Evolutionary conservation across 2,329 filamentous ascomycete species (phyloP), one percentile per base, ranked within the genome.

Genomic region (Aspergillus vadensis): DNA sequence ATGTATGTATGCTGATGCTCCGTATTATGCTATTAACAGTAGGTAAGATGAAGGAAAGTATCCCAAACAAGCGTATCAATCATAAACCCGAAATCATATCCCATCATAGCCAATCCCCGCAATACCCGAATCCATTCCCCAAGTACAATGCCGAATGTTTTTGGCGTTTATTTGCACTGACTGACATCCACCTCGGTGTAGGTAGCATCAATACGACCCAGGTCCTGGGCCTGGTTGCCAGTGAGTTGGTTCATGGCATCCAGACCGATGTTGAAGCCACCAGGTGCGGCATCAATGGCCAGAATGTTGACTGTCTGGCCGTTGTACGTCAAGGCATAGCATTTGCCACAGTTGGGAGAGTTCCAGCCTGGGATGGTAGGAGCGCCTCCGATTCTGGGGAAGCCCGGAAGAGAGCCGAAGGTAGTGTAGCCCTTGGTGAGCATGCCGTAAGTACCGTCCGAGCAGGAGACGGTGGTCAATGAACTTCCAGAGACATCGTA

Each of bases 401-500:
- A 83, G 23, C 67, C 70, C 14, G 81, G 77, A 32, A 84, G 68
- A 8, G 71, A 66, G 57, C 76, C 79, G 60, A 82, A 80, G 4
- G 77, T 82, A 2, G 50, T 65, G 62, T 70, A 77, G 51, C 72
- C 74, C 52, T 71, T 68, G 8, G 19, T 57, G 10, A 70, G 51
- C 17, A 79, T 70, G 21, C 76, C 76, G 58, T 76, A 70, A 32
- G 38, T 21, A 6, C 76, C 76, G 57, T 77, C 66, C 10, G 75
- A 77, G 67, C 77, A 79, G 51, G 72, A 30, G 48, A 92, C 82
- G 5, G 70, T 74, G 36, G 76, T 80, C 57, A 93, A 74, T 48
- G 84, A 80, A 60, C 86, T 83, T 61, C 66, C 66, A 49, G 73
- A 73, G 64, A 88, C 79, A 71, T 93, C 90, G 78, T 91, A 95